phyloP scores from a whole-genome alignment of 129 eudicot genomes.

The Gnaphalium uliginosum region DNA sequence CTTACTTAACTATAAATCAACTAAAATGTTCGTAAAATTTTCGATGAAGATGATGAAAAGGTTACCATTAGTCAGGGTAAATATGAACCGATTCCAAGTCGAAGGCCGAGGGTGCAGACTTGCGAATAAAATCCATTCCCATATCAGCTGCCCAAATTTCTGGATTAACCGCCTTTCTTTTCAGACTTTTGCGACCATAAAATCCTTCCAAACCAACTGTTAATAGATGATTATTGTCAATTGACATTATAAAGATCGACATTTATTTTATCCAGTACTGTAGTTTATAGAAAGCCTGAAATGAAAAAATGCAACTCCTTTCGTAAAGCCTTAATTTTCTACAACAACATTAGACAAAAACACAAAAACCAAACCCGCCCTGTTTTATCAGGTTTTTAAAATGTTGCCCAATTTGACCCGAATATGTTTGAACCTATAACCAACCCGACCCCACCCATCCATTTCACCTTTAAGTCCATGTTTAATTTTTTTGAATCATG shows the following conservation, averaged over 20 bases:
- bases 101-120: constrained; percentile 67
- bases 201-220: constrained; percentile 93
- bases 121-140: too few relatives aligned
- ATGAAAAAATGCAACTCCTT: constrained; percentile 5
- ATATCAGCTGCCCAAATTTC: too few relatives aligned
- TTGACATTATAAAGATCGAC: constrained; percentile 71
- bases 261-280: constrained; percentile 98
- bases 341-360: not conserved
- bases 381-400: not conserved
- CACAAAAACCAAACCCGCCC: not conserved
- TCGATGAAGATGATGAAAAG: constrained; percentile 8
- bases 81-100: constrained; percentile 96
- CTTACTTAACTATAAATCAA: not conserved
- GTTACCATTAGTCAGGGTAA: constrained; percentile 98
- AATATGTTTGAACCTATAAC: not conserved
- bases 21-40: constrained; percentile 2
- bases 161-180: too few relatives aligned
- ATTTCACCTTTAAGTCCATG: not conserved
- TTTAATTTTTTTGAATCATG: not conserved
- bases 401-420: not conserved
- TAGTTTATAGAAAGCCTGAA: constrained; percentile 21
- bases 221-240: constrained; percentile 77
- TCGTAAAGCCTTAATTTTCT: not conserved
- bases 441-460: not conserved
- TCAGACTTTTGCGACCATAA: constrained; percentile 79